Evolutionary conservation across 73 alveolate genomes (phyloP).

Genomic region (Blepharisma japonicum): DNA sequence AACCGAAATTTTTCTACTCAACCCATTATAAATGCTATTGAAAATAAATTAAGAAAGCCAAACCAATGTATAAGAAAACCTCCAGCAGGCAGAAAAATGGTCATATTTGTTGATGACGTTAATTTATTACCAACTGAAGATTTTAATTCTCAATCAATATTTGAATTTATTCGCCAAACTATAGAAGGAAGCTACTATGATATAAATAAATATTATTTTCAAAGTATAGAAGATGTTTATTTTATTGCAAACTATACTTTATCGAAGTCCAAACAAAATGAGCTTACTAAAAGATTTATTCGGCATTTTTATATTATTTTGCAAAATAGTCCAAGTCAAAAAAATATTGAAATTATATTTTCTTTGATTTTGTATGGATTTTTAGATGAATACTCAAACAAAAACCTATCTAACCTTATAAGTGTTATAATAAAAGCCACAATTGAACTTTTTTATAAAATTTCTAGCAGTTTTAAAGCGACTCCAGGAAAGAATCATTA

Average conservation of each 20-base stretch:
- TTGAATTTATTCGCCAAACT: constrained; percentile 57
- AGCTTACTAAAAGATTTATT: constrained; percentile 94
- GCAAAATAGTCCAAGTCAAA: constrained; percentile 67
- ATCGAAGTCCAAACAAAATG: constrained; percentile 90
- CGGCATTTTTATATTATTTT: constrained; percentile 88
- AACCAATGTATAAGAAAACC: constrained; percentile 37
- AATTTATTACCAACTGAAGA: constrained; percentile 60
- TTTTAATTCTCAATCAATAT: constrained; percentile 65
- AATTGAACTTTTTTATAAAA: constrained; percentile 68
- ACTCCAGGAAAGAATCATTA: constrained; percentile 97
- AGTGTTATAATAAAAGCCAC: constrained; percentile 38
- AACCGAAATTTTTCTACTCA: constrained; percentile 94
- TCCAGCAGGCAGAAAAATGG: constrained; percentile 60
- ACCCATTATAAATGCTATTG: constrained; percentile 81
- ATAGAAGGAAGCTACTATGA: constrained; percentile 92
- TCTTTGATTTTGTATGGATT: constrained; percentile 71
- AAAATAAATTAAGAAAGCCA: constrained; percentile 43
- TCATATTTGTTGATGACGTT: constrained; percentile 57
- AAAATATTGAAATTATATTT: constrained; percentile 81
- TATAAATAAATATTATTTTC: constrained; percentile 92
- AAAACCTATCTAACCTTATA: constrained; percentile 66
- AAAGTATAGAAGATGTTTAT: constrained; percentile 92
- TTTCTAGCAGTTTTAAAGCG: constrained; percentile 83
- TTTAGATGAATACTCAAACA: constrained; percentile 58
- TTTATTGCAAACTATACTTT: constrained; percentile 91